Percentiles rank a stretch among this genome's conserved stretches.
phyloP scores from a whole-genome alignment of 192 early-diverging fungal genomes.

The Podila horticola region DNA sequence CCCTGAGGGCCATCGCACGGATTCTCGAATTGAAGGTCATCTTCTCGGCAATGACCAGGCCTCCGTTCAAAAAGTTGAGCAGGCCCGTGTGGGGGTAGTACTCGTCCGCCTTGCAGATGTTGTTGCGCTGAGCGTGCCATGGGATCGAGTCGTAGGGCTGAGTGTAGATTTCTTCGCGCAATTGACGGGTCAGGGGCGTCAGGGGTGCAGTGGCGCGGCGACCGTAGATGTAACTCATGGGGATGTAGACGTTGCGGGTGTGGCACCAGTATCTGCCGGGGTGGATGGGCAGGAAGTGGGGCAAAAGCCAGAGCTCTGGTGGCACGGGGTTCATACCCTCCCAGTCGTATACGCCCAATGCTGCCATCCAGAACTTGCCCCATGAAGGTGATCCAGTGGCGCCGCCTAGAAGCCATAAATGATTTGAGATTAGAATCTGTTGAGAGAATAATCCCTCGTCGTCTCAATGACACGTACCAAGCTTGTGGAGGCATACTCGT shows the following conservation, averaged over 20 bases:
- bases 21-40: constrained; percentile 62
- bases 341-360: constrained; percentile 94
- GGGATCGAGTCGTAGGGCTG: constrained; percentile 87
- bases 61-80: constrained; percentile 79
- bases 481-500: constrained; percentile 80
- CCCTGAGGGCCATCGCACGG: constrained; percentile 76
- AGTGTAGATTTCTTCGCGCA: constrained; percentile 92
- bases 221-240: constrained; percentile 95
- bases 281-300: constrained; percentile 82
- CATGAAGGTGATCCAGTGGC: constrained; percentile 89
- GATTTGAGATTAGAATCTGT: neutral
- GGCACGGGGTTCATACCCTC: constrained; percentile 96
- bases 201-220: constrained; percentile 64
- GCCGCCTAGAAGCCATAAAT: constrained; percentile 65
- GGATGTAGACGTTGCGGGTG: constrained; percentile 92
- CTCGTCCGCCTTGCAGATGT: constrained; percentile 83
- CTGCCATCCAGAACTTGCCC: constrained; percentile 98
- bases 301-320: constrained; percentile 93
- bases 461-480: constrained; percentile 59
- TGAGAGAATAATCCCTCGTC: neutral
- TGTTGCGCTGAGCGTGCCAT: constrained; percentile 85
- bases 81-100: constrained; percentile 87
- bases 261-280: constrained; percentile 97
- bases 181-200: constrained; percentile 75
- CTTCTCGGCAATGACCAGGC: constrained; percentile 68